A percentile compares a stretch with the other conserved stretches of the same genome.
phyloP scores from a whole-genome alignment of 177 flowering plant species.

The Vitis hybrid region DNA sequence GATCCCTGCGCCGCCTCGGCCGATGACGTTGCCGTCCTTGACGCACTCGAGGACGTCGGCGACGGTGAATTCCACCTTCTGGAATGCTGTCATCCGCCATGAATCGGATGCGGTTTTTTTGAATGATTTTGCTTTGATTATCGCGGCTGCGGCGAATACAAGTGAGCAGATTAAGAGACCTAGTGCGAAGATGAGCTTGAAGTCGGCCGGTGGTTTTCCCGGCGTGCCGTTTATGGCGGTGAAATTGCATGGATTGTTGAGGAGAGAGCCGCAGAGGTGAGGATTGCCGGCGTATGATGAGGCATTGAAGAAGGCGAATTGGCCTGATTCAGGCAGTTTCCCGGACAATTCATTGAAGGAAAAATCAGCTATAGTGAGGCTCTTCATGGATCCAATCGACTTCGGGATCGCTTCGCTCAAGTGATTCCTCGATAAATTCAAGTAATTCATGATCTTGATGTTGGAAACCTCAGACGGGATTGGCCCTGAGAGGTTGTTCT shows the following conservation, averaged over 20 bases:
- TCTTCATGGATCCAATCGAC: constrained; percentile 74
- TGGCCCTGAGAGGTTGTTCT: constrained; percentile 76
- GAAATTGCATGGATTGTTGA: constrained; percentile 72
- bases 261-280: constrained; percentile 62
- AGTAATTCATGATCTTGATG: constrained; percentile 66
- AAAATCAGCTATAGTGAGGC: constrained; percentile 80
- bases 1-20: constrained; percentile 89
- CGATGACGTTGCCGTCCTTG: constrained; percentile 82
- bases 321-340: constrained; percentile 76
- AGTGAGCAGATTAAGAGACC: constrained; percentile 72
- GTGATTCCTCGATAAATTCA: constrained; percentile 85
- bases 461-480: constrained; percentile 66
- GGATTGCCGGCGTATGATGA: constrained; percentile 85
- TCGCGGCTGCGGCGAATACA: constrained; percentile 59
- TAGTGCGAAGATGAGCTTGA: constrained; percentile 75
- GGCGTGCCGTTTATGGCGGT: constrained; percentile 26
- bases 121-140: constrained; percentile 65
- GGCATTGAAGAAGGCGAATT: constrained; percentile 78
- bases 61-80: constrained; percentile 62
- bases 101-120: constrained; percentile 35
- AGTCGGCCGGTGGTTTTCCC: constrained; percentile 30
- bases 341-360: constrained; percentile 87
- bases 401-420: constrained; percentile 65
- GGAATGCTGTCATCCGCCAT: constrained; percentile 89
- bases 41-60: constrained; percentile 74